Evolutionary conservation across 2,329 filamentous ascomycete species (phyloP).

Genomic region (Diaporthe ilicicola): DNA sequence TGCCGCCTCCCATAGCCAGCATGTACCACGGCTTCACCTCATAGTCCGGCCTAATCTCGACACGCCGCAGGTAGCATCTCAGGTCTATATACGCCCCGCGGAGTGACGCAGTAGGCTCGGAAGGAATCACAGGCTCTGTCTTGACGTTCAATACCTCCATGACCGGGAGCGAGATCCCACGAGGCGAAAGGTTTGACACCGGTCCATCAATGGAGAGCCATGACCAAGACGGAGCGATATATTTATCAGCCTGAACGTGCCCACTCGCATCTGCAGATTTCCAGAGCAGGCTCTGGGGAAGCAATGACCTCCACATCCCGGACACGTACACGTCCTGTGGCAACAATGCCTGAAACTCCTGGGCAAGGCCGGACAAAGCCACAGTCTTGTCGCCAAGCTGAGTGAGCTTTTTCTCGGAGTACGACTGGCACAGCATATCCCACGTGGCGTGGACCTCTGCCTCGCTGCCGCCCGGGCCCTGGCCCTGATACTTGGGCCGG

Average conservation of each 20-base stretch:
- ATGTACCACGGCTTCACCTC: conserved; percentile 7
- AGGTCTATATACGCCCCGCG: neutral
- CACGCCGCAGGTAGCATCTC: neutral
- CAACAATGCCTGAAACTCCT: neutral
- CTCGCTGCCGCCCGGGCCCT: neutral
- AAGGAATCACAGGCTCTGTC: neutral
- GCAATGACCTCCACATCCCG: neutral
- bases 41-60: neutral
- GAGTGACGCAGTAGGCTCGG: neutral
- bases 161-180: neutral
- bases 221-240: neutral
- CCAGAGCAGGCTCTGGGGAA: neutral
- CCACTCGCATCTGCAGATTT: neutral
- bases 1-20: neutral
- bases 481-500: neutral
- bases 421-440: neutral
- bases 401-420: conserved; percentile 4
- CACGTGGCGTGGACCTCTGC: neutral
- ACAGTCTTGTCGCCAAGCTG: neutral
- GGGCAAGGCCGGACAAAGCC: neutral
- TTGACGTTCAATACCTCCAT: neutral
- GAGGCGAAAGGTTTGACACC: neutral
- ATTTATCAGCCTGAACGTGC: neutral
- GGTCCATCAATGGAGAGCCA: conserved; percentile 8
- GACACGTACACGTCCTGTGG: neutral